Evolutionary conservation across 2,329 filamentous ascomycete species (phyloP), one percentile per base, ranked within the genome.

Genomic region (Xylaria sp.): DNA sequence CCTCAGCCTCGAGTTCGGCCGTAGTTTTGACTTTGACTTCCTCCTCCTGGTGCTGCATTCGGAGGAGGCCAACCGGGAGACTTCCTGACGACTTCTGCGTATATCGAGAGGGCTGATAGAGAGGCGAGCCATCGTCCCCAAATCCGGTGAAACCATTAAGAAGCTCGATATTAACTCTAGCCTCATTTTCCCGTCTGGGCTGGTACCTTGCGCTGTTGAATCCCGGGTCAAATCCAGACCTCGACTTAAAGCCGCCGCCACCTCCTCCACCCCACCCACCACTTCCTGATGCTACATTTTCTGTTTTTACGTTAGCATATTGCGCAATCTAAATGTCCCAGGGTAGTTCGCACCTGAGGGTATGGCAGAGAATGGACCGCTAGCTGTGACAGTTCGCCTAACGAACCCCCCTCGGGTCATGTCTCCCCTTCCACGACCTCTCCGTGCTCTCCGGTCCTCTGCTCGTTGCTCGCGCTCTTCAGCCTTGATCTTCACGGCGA

Each of bases 61-160:
- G 76, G 59, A 77, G 75, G 59, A 85, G 83, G 44, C 81, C 81
- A 72, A 85, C 80, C 16, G 82, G 82, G 60, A 84, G 72, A 66
- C 46, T 67, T 61, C 62, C 67, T 56, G 57, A 55, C 17, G 63
- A 63, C 52, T 57, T 65, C 34, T 67, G 63, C 18, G 44, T 50
- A 63, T 72, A 54, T 62, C 64, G 44, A 9, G 62, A 67, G 42
- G 74, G 69, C 66, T 75, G 76, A 43, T 71, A 71, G 51, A 78
- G 72, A 49, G 76, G 72, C n/a, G 77, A 72, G 57, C 74, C 75
- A 45, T 78, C 68, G 26, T 80, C 76, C n/a, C 76, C 76, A 19
- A 76, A 67, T 21, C 66, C 66, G 60, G 50, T 74, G 63, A 48
- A 73, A 60, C 69, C 76, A 61, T 79, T 80, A 44, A 85, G 78